Percentiles rank a stretch among this genome's conserved stretches.
phyloP scores from a whole-genome alignment of 192 early-diverging fungal species.

The Linnemannia hyalina region DNA sequence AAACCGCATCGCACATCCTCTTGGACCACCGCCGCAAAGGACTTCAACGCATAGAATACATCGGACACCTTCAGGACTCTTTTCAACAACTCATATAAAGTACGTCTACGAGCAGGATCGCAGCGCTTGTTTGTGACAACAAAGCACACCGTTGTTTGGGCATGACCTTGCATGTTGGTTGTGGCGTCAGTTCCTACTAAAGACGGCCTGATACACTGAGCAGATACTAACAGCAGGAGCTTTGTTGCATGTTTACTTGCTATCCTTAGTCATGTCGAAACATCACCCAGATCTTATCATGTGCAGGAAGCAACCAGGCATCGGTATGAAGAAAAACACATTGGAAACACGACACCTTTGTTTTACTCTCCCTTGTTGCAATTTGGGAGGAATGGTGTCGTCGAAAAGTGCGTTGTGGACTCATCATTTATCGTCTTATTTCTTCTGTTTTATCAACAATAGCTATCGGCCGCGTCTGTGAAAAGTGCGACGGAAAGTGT shows the following conservation, averaged over 20 bases:
- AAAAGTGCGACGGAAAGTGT: constrained; percentile 93
- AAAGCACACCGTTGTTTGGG: no score
- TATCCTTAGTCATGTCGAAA: constrained; percentile 71
- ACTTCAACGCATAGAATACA: no score
- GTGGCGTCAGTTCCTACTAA: no score
- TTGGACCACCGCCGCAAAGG: no score
- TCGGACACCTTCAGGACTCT: no score
- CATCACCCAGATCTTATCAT: constrained; percentile 95
- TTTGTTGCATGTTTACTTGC: not conserved
- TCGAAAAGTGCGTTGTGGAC: constrained; percentile 30
- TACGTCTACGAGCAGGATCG: no score
- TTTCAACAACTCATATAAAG: no score
- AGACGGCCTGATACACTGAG: not conserved
- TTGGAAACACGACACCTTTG: not conserved
- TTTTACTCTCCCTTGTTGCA: constrained; percentile 19
- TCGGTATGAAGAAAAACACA: constrained; percentile 60
- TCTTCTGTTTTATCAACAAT: not conserved
- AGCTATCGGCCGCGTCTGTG: constrained; percentile 89
- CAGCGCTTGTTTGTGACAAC: no score
- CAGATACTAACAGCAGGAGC: not conserved
- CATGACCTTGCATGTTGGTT: no score
- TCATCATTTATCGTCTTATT: not conserved
- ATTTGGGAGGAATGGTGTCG: not conserved
- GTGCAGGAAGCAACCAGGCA: constrained; percentile 94
- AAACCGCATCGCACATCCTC: no score